Base-by-base conservation (phyloP, 1,139 yeast species). In the Blastobotrys petasosporus region DNA sequence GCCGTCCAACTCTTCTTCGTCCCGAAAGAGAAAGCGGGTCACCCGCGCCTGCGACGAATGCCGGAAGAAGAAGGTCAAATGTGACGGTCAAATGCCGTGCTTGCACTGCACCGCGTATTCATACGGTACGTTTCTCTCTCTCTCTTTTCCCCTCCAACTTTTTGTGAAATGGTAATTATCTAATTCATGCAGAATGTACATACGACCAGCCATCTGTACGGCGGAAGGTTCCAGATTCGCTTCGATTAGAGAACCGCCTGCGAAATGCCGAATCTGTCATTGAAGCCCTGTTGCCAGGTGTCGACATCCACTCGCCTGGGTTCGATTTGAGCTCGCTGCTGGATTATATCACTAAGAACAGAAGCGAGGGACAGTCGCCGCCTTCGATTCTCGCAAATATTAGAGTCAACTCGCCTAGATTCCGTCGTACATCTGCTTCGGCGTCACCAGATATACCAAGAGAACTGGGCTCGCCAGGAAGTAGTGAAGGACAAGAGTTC, bases 71-170 rank as follows among this genome's bases (percentile, higher is more conserved):
- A 87, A 87, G 64, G 90, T 86, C 56, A 84, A 84, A 60, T 87
- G 96, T 65, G 94, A 86, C 54, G 96, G 95, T 12, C 79, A 80
- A 59, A 81, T 80, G 56, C 95, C 95, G 1, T 87, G 96, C 65
- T 81, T 82, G 41, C 94, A 85, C 62, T 86, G 95, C 61, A 85
- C 96, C 0, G 95, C 87, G 1, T 88, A 87, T 64, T 80, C 87
- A 8, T 85, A 83, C 63, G 76, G 92, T 63, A 73, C 79, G 16
- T 79, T 20, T 20, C 6, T 7, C 25, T 7, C 4, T 20, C 25
- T 20, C 25, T 4, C 12, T 35, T 16, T 32, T 35, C 12, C 10
- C 16, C 15, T 25, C 32, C 30, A 37, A 28, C 28, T 16, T n/a
- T n/a, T 17, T 31, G 25, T 30, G 16, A 28, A 36, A 25, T 35